Base-by-base conservation (phyloP, 2,329 filamentous ascomycete species). In the Colletotrichum graminicola region DNA sequence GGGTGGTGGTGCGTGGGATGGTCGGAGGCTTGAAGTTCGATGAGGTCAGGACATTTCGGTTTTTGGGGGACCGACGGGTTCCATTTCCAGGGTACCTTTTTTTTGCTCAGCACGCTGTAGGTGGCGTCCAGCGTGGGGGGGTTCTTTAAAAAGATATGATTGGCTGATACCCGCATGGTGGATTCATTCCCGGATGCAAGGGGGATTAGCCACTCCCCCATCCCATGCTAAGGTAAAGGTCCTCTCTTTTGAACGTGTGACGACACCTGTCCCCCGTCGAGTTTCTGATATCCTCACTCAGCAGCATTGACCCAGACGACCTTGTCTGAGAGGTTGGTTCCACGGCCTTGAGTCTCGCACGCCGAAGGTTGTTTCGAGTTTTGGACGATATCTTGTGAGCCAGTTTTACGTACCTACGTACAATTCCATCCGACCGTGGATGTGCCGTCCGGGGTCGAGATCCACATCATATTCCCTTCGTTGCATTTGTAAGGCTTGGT, bases 1-100 rank as follows among this genome's bases (percentile, higher is more conserved):
- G 43, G 29, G 6, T 43, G 41, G 16, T 16, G 12, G 12, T 41
- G 29, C 32, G 66, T 64, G 47, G 68, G 52, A 39, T 59, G 26
- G 18, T 62, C 56, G 55, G 11, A 36, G 62, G 60, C 60, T 68
- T 55, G 54, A 3, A 36, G 62, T 43, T 23, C 36, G 34, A 64
- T 64, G 59, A 71, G 68, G 68, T 71, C 68, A 71, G 68, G 65
- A 68, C 21, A 54, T 70, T 63, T 51, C 39, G 64, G 45, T 21
- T 45, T 57, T 71, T 68, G 64, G 41, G 59, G 59, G 43, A 18
- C 29, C 39, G 36, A 26, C n/a, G 32, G 21, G 8, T 21, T 47
- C 36, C 54, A 52, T 52, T 45, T 62, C 49, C 49, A 71, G 45
- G 64, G 51, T 62, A 67, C 62, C 56, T 67, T 11, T 29, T 29